Base-by-base conservation (phyloP, 2,329 filamentous ascomycete species). In the Boeremia lycopersici region DNA sequence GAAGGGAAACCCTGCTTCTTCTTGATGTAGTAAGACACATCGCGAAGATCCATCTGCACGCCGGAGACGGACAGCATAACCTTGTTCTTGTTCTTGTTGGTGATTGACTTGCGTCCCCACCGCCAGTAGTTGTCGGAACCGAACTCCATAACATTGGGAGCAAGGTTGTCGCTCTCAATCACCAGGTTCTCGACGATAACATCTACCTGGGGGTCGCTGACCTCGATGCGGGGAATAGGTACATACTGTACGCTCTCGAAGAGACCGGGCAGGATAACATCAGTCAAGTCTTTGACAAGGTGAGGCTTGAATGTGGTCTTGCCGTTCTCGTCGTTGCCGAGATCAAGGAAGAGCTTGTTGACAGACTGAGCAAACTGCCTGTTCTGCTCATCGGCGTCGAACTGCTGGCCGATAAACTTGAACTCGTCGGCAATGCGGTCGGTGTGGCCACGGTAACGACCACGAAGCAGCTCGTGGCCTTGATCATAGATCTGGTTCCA, bases 101-200 rank as follows among this genome's bases (percentile, higher is more conserved):
- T 80, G 66, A 92, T 83, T 74, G 88, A 88, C 86, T 96, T 97
- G 72, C 95, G 91, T 33, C 93, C 95, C 87, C 90, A 96, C 64
- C 90, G 88, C 85, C 93, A 91, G 80, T 95, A 96, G 80, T 98
- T 95, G 79, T 98, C 93, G 72, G 87, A 95, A 55, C 87, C 85
- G 58, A 98, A 83, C 75, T 99, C 93, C 34, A 96, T 76, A 5
- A 93, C 83, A 67, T 99, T 99, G 60, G 95, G 95, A 78, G 93
- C 91, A 65, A 99, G 87, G 78, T 99, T 99, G 81, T 98, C 93
- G 62, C 91, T 93, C 79, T 99, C 95, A 47, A 99, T 84, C 40
- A 97, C 89, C 10, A 99, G 81, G 75, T 99, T 99, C 80, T 99
- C 95, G 39, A 99, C 85, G 43, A 98, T 85, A 43, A 89, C 89